Evolutionary conservation across 352 stramenopile genomes (phyloP).

Genomic region (Pythium pectinolyticum): DNA sequence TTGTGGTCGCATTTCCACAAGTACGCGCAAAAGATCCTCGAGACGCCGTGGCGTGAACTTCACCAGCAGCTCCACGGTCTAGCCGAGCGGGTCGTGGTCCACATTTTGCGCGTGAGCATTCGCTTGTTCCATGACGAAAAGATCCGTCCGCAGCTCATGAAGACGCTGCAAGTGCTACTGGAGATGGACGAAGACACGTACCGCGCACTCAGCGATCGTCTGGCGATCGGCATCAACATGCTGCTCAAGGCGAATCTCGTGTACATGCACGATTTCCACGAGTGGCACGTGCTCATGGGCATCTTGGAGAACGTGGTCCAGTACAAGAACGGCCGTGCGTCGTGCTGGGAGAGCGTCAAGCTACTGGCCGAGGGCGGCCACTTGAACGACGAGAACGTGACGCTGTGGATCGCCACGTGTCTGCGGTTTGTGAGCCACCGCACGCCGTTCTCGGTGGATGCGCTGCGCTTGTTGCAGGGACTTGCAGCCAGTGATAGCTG

Average conservation of each 20-base stretch:
- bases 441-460: slow-evolving; percentile 76
- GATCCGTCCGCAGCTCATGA: slow-evolving; percentile 77
- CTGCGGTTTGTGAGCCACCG: slow-evolving; percentile 76
- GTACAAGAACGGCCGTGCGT: slow-evolving; percentile 68
- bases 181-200: slow-evolving; percentile 83
- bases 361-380: slow-evolving; percentile 70
- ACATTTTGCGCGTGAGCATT: slow-evolving; percentile 85
- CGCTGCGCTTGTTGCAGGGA: slow-evolving; percentile 68
- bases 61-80: slow-evolving; percentile 78
- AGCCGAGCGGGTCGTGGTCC: slow-evolving; percentile 82
- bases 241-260: slow-evolving; percentile 85
- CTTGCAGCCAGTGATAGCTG: slow-evolving; percentile 72
- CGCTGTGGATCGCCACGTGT: slow-evolving; percentile 80
- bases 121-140: slow-evolving; percentile 85
- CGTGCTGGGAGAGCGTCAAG: slow-evolving; percentile 78
- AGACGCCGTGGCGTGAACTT: slow-evolving; percentile 69
- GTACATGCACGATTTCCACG: slow-evolving; percentile 86
- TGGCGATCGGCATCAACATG: slow-evolving; percentile 82
- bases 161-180: slow-evolving; percentile 71
- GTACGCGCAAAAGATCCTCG: slow-evolving; percentile 76
- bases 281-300: slow-evolving; percentile 72
- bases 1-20: slow-evolving; percentile 82
- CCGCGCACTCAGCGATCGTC: slow-evolving; percentile 73
- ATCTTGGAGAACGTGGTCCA: slow-evolving; percentile 79
- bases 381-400: slow-evolving; percentile 77